phyloP scores from a whole-genome alignment of 2,329 filamentous ascomycete genomes.

The Drechslera avenae region DNA sequence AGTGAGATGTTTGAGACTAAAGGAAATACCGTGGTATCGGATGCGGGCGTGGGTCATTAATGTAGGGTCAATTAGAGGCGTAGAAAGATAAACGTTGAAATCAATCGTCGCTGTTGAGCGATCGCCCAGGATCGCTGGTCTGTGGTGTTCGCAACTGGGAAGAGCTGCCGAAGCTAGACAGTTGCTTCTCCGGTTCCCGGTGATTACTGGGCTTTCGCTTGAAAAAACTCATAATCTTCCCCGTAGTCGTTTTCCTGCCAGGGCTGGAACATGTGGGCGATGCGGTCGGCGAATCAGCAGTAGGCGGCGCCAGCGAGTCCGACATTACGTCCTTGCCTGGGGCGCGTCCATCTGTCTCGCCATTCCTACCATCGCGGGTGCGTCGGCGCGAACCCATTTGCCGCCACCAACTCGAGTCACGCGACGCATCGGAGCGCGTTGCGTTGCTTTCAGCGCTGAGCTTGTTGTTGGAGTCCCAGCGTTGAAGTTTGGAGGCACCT shows the following conservation, averaged over 20 bases:
- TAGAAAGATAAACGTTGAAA: slow-evolving; percentile 7
- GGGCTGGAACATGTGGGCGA: slow-evolving; percentile 34
- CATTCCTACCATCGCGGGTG: slow-evolving; percentile 36
- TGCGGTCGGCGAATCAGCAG: slow-evolving; percentile 27
- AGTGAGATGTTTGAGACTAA: slow-evolving; percentile 18
- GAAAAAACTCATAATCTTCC: slow-evolving; percentile 46
- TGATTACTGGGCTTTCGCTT: slow-evolving; percentile 39
- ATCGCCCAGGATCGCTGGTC: slow-evolving; percentile 43
- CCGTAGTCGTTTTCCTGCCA: slow-evolving; percentile 35
- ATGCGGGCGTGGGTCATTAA: slow-evolving; percentile 25
- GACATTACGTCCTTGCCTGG: slow-evolving; percentile 34
- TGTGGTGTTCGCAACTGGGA: slow-evolving; percentile 43
- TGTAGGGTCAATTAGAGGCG: slow-evolving; percentile 12
- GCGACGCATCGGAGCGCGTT: slow-evolving; percentile 37
- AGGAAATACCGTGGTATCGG: slow-evolving; percentile 26
- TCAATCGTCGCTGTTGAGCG: slow-evolving; percentile 45
- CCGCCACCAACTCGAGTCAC: slow-evolving; percentile 45
- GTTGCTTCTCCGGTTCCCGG: slow-evolving; percentile 41
- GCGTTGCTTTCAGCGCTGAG: slow-evolving; percentile 45
- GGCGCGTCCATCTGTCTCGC: slow-evolving; percentile 30
- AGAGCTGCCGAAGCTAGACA: slow-evolving; percentile 44
- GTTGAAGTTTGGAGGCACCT: slow-evolving; percentile 37
- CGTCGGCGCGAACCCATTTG: slow-evolving; percentile 40
- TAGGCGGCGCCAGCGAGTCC: slow-evolving; percentile 27
- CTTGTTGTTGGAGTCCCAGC: slow-evolving; percentile 41